A percentile compares a stretch with the other conserved stretches of the same genome.
Evolutionary conservation across 192 early-diverging fungal species (phyloP).

Genomic region (Spizellomyces punctatus): DNA sequence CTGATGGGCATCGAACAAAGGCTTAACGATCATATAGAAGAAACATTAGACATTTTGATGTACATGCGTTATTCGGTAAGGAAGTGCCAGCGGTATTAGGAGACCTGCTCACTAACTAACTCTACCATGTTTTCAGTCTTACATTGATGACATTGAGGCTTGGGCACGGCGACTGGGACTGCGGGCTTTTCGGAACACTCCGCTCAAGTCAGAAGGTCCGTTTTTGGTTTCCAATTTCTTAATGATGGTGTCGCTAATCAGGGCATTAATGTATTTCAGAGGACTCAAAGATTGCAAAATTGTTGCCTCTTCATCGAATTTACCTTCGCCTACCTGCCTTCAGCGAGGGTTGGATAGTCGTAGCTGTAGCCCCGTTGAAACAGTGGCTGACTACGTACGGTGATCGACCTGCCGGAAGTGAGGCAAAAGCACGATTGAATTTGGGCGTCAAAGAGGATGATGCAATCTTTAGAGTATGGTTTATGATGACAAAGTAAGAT

Average conservation of each 20-base stretch:
- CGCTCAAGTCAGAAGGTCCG: too few relatives aligned
- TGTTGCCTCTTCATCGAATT: too few relatives aligned
- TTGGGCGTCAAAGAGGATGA: background rate
- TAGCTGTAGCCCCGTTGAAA: conserved; percentile 6
- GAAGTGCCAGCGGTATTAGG: background rate
- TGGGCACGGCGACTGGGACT: conserved; percentile 9
- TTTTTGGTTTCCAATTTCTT: too few relatives aligned
- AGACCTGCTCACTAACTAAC: background rate
- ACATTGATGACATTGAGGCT: conserved; percentile 10
- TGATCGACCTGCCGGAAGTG: conserved; percentile 6
- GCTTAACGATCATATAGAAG: conserved; percentile 3
- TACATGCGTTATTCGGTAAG: conserved; percentile 16
- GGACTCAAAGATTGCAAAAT: too few relatives aligned
- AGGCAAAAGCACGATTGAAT: background rate
- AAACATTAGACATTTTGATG: conserved; percentile 19
- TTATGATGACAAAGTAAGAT: conserved; percentile 9
- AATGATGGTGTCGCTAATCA: too few relatives aligned
- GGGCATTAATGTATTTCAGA: too few relatives aligned
- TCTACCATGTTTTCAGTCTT: background rate
- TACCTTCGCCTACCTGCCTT: conserved; percentile 4
- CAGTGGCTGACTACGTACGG: conserved; percentile 6
- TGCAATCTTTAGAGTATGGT: conserved; percentile 7
- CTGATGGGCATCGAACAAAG: conserved; percentile 6
- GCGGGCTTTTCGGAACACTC: background rate
- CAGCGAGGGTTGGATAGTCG: conserved; percentile 20